A percentile compares a stretch with the other conserved stretches of the same genome.
Evolutionary conservation across 1,139 yeast species (phyloP).

Genomic region (Suhomyces anneliseae): DNA sequence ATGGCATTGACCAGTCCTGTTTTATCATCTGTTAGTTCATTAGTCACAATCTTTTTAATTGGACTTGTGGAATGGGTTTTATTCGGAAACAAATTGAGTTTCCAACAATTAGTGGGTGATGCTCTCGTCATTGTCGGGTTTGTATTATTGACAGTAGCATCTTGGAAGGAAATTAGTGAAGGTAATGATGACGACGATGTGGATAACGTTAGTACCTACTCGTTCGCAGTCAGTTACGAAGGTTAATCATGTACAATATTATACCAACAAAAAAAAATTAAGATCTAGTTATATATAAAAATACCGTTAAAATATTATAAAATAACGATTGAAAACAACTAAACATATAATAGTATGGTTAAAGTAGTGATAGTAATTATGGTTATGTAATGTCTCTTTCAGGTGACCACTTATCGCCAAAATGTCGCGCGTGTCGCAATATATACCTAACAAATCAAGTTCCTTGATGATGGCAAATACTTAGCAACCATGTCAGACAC

Average conservation of each 20-base stretch:
- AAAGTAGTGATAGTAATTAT: no score
- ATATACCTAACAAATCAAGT: no score
- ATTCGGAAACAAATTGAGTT: slow-evolving; percentile 56
- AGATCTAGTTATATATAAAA: neutral
- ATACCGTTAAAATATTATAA: no score
- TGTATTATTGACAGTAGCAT: slow-evolving; percentile 64
- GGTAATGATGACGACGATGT: slow-evolving; percentile 61
- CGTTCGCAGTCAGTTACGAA: slow-evolving; percentile 42
- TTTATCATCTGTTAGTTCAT: slow-evolving; percentile 76
- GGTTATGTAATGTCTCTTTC: no score
- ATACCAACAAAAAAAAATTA: neutral
- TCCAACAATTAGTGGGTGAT: slow-evolving; percentile 56
- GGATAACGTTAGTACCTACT: slow-evolving; percentile 44
- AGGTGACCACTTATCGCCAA: no score
- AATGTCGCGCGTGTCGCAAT: no score
- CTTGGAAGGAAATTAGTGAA: slow-evolving; percentile 72
- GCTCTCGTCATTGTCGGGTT: slow-evolving; percentile 66
- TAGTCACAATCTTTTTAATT: slow-evolving; percentile 75
- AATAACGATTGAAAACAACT: no score
- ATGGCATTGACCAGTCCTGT: slow-evolving; percentile 89
- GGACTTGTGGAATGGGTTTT: slow-evolving; percentile 75
- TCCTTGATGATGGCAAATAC: neutral
- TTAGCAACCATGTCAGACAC: slow-evolving; percentile 4
- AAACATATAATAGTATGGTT: no score
- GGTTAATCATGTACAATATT: slow-evolving; percentile 5